Evolutionary conservation across 1,284 basidiomycete genomes (phyloP).

Genomic region (Fomitopsis schrenkii): DNA sequence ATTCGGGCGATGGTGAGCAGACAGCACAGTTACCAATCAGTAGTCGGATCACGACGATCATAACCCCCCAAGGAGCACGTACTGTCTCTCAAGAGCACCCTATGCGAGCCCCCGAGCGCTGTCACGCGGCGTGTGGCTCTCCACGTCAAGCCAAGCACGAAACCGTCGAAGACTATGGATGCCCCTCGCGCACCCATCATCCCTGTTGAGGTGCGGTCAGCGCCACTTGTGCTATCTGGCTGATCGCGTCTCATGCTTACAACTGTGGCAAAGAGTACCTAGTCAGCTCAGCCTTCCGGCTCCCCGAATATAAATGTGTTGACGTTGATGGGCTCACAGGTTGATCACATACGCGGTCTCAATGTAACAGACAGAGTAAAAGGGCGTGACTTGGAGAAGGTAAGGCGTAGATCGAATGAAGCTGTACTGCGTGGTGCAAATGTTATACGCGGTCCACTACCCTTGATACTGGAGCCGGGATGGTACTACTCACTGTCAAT

Average conservation of each 20-base stretch:
- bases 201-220: background rate
- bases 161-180: constrained; percentile 3
- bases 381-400: background rate
- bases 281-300: background rate
- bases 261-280: too few species aligned
- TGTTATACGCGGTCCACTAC: too few species aligned
- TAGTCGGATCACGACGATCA: too few species aligned
- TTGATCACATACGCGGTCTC: background rate
- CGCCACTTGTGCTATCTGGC: too few species aligned
- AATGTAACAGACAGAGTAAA: background rate
- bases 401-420: background rate
- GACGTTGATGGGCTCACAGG: background rate
- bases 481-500: background rate
- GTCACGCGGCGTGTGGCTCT: background rate
- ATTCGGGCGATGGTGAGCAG: background rate
- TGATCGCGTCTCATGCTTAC: too few species aligned
- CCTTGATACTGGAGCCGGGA: background rate
- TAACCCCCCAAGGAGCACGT: background rate
- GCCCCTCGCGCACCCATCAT: constrained; percentile 4
- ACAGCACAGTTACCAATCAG: too few species aligned
- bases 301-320: too few species aligned
- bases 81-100: background rate
- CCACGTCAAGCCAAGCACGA: background rate
- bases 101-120: background rate
- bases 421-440: background rate